Evolutionary conservation across 2,329 filamentous ascomycete genomes (phyloP), one percentile per base, ranked within the genome.

Genomic region (Alternaria triticimaculans): DNA sequence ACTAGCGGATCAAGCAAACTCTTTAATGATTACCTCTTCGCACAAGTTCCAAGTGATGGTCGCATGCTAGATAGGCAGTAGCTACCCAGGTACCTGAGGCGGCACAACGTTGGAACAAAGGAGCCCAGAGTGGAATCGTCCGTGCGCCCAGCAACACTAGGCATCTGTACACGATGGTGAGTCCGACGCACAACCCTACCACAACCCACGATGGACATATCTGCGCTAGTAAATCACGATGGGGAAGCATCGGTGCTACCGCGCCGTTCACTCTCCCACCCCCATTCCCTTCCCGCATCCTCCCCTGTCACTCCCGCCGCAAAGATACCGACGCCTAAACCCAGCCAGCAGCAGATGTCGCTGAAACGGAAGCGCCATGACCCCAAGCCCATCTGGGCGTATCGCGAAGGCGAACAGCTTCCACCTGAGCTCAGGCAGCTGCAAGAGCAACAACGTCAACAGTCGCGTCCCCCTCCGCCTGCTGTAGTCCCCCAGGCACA

Each of bases 371-470:
- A 78, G 62, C 74, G 77, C 60, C 63, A 76, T 65, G 76, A 79
- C 46, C 72, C 77, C 14, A 78, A 77, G 58, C 78, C 78, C 18
- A 76, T 79, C 51, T 80, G 78, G 78, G 78, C 78, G 5, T 68
- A 74, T 46, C 69, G 67, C 48, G 76, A 78, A 62, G 73, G 69
- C 43, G 69, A 76, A 43, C 65, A 70, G 21, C 69, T 76, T 3
- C 64, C 72, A 12, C 68, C 72, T 20, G 68, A 76, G 44, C 64
- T 75, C 21, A 69, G 70, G 60, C 67, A 67, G 53, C 66, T 70
- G 33, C 66, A 73, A 55, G 66, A 72, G 41, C 67, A 74, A 48
- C 67, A 68, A 44, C 71, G 67, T 46, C 69, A 72, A 53, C 70
- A 71, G 55, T 64, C 67, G 18, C 73, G 66, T 55, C 72, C 70